A percentile compares a stretch with the other conserved stretches of the same genome.
Evolutionary conservation across 2,329 filamentous ascomycete species (phyloP).

Genomic region (Hypoxylon sp.): DNA sequence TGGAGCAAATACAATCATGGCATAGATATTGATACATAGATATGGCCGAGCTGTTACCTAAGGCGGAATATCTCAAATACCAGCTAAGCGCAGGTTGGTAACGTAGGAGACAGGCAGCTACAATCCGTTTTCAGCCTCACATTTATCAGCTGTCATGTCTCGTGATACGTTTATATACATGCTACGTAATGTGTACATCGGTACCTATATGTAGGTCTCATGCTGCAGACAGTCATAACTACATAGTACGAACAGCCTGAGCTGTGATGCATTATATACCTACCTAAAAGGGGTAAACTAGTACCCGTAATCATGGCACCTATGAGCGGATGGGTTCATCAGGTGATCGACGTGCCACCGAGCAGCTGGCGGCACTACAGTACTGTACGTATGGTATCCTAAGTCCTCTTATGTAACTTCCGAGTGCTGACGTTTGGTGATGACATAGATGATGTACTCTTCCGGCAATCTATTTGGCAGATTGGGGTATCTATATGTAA

Average conservation of each 20-base stretch:
- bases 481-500: background rate
- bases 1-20: slow-evolving; percentile 2
- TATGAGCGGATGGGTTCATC: slow-evolving; percentile 24
- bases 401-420: slow-evolving; percentile 20
- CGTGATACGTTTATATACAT: slow-evolving; percentile 26
- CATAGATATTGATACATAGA: background rate
- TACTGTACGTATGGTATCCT: slow-evolving; percentile 11
- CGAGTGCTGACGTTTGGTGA: slow-evolving; percentile 12
- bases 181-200: slow-evolving; percentile 28
- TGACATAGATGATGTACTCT: slow-evolving; percentile 29
- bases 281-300: slow-evolving; percentile 29
- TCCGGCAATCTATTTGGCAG: slow-evolving; percentile 8
- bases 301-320: slow-evolving; percentile 23
- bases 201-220: slow-evolving; percentile 24
- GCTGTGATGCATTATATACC: slow-evolving; percentile 24
- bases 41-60: background rate
- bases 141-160: slow-evolving; percentile 26
- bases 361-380: slow-evolving; percentile 11
- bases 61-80: background rate
- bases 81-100: slow-evolving; percentile 7
- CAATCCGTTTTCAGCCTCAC: slow-evolving; percentile 42
- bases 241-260: slow-evolving; percentile 10
- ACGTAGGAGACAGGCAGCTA: slow-evolving; percentile 9
- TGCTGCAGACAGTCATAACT: slow-evolving; percentile 26
- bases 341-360: slow-evolving; percentile 40